These are phyloP conservation scores for Micractinium conductrix DNA, from an alignment of 139 green algal species.

Conservation along the genomic window DNA sequence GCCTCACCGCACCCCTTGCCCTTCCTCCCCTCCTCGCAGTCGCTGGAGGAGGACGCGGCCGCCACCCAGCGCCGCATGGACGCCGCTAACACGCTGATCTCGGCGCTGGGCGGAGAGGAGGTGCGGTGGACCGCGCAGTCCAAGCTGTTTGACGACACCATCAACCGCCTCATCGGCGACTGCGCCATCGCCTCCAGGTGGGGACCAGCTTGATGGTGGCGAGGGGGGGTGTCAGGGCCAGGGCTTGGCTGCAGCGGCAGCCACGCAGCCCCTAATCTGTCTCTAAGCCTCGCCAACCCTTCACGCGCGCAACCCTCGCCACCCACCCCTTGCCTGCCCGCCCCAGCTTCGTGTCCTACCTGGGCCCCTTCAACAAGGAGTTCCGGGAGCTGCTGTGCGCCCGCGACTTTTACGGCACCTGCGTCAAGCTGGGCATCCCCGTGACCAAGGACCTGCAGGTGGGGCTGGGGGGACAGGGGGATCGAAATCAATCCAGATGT, in stretches of 20 bases:
- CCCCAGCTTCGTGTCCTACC: constrained; percentile 86
- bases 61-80: constrained; percentile 92
- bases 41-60: constrained; percentile 89
- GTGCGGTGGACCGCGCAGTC: constrained; percentile 88
- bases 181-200: constrained; percentile 50
- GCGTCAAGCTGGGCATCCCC: constrained; percentile 75
- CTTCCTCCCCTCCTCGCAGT: constrained; percentile 33
- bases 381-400: constrained; percentile 91
- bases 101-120: constrained; percentile 93
- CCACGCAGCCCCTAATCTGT: too few species aligned
- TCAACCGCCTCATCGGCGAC: constrained; percentile 83
- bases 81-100: constrained; percentile 87
- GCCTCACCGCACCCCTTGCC: not conserved
- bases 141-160: constrained; percentile 86
- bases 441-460: constrained; percentile 82
- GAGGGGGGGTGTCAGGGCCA: not conserved
- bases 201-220: not conserved
- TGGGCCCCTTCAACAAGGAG: constrained; percentile 95
- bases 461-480: not conserved
- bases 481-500: too few species aligned
- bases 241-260: not conserved
- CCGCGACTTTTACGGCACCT: constrained; percentile 84
- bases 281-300: too few species aligned
- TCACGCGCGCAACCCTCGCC: too few species aligned
- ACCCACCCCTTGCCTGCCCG: not conserved